Percentiles rank a stretch among this genome's conserved stretches.
Conservation (phyloP, 2,329 filamentous ascomycete species). For the Penicillium frequentans region DNA sequence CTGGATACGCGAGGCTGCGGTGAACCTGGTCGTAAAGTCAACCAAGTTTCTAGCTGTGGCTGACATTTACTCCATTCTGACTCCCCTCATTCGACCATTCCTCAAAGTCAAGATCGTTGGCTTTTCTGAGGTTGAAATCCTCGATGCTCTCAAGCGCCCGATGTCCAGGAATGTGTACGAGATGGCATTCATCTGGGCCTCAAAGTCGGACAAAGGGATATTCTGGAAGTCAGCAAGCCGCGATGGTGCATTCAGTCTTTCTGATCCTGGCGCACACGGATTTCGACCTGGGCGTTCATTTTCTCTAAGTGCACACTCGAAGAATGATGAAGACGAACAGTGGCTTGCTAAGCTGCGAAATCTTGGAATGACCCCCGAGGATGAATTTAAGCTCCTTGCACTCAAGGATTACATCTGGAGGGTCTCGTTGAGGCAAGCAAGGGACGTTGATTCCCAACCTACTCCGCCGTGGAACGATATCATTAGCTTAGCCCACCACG, state of each 20-base stretch:
- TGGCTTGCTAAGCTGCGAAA: conserved; percentile 86
- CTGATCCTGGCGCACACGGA: conserved; percentile 57
- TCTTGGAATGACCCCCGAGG: conserved; percentile 76
- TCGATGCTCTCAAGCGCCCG: conserved; percentile 81
- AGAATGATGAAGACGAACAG: conserved; percentile 89
- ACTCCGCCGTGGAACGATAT: conserved; percentile 64
- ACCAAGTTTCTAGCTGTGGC: conserved; percentile 74
- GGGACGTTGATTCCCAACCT: conserved; percentile 42
- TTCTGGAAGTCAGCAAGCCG: conserved; percentile 83
- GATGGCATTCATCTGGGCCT: conserved; percentile 80
- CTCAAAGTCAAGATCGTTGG: conserved; percentile 70
- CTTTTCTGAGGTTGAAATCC: conserved; percentile 70
- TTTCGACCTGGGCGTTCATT: conserved; percentile 53
- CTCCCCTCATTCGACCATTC: conserved; percentile 78
- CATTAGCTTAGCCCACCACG: conserved; percentile 71
- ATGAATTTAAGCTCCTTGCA: conserved; percentile 85
- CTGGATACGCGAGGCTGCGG: conserved; percentile 90
- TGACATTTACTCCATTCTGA: conserved; percentile 78
- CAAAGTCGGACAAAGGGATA: conserved; percentile 72
- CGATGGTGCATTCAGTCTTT: conserved; percentile 68
- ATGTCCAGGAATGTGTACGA: conserved; percentile 79
- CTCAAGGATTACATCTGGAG: conserved; percentile 91
- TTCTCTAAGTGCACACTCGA: conserved; percentile 62
- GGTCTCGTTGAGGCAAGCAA: conserved; percentile 69
- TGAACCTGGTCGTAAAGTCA: conserved; percentile 77